phyloP scores from a whole-genome alignment of 306 rosid species.

The Rubus parviflorus region DNA sequence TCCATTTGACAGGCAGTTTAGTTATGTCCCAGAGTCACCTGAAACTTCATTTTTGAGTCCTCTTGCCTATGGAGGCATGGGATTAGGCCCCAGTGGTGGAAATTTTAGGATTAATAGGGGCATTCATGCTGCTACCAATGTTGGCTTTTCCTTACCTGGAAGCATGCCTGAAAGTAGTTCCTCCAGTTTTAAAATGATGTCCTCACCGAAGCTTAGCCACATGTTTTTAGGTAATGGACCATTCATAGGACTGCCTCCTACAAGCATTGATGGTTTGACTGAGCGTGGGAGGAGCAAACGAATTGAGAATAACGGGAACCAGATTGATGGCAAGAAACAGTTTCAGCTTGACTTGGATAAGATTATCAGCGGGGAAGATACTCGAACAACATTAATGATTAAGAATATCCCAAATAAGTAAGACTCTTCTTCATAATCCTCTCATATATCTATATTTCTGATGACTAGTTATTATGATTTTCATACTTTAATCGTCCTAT shows the following conservation, averaged over 20 bases:
- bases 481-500: constrained; percentile 23
- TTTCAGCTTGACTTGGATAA: constrained; percentile 91
- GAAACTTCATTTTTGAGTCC: constrained; percentile 62
- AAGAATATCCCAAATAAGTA: constrained; percentile 96
- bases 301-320: constrained; percentile 63
- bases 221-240: constrained; percentile 63
- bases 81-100: constrained; percentile 53
- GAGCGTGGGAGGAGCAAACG: constrained; percentile 65
- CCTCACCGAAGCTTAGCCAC: constrained; percentile 64
- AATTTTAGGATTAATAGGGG: constrained; percentile 61
- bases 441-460: neutral
- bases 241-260: constrained; percentile 50
- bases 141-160: constrained; percentile 57
- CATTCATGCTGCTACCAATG: constrained; percentile 48
- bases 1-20: constrained; percentile 66
- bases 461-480: neutral
- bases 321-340: constrained; percentile 67
- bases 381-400: constrained; percentile 88
- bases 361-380: constrained; percentile 69
- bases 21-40: constrained; percentile 73
- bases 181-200: constrained; percentile 67
- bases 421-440: constrained; percentile 21
- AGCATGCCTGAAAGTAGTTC: constrained; percentile 58
- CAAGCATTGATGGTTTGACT: constrained; percentile 53
- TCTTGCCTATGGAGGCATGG: constrained; percentile 53